Evolutionary conservation across 805 yeast species (phyloP).

Genomic region (Pichia insulana): DNA sequence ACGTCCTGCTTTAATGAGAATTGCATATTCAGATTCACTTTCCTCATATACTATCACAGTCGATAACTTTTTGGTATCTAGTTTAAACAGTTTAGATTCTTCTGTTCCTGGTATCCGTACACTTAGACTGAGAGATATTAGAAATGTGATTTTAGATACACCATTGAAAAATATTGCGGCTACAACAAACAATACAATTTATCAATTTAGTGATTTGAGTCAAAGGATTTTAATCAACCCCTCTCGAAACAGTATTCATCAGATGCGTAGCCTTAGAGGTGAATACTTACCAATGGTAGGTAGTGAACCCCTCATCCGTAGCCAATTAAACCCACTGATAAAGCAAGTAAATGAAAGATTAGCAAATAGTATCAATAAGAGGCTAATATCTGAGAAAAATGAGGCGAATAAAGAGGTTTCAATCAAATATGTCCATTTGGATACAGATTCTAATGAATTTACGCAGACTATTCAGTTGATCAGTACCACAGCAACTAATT

Average conservation of each 20-base stretch:
- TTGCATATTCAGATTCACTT: conserved; percentile 20
- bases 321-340: conserved; percentile 54
- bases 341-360: conserved; percentile 52
- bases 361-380: conserved; percentile 32
- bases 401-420: conserved; percentile 34
- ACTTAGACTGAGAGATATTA: conserved; percentile 39
- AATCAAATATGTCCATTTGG: conserved; percentile 25
- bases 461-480: conserved; percentile 40
- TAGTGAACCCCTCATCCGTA: conserved; percentile 55
- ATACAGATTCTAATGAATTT: conserved; percentile 43
- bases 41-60: conserved; percentile 20
- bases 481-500: conserved; percentile 31
- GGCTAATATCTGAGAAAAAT: conserved; percentile 22
- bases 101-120: conserved; percentile 53
- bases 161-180: conserved; percentile 33
- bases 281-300: conserved; percentile 14
- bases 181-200: conserved; percentile 3
- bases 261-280: conserved; percentile 31
- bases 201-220: conserved; percentile 22
- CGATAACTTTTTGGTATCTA: conserved; percentile 45
- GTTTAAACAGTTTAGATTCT: conserved; percentile 46
- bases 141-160: conserved; percentile 30
- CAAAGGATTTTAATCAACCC: conserved; percentile 32
- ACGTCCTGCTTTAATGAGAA: conserved; percentile 17
- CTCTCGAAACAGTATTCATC: conserved; percentile 37